These are phyloP conservation scores for Usnea hakonensis DNA, from an alignment of 495 filamentous ascomycete genomes.

Conservation along the genomic window DNA sequence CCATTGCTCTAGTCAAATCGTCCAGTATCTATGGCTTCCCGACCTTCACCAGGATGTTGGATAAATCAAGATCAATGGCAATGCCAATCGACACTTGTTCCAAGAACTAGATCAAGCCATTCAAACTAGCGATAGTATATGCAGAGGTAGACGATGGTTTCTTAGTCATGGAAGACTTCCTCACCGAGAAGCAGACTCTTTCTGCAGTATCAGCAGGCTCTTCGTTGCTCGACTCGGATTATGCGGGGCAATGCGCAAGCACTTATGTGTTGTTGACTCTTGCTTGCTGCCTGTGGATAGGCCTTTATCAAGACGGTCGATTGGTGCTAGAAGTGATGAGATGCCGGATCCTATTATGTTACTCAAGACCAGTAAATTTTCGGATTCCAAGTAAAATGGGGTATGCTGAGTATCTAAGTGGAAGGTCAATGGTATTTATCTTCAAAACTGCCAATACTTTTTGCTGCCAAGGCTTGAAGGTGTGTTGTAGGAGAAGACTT, in stretches of 20 bases:
- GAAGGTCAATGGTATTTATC: not conserved
- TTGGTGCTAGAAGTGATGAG: constrained; percentile 17
- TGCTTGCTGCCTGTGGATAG: constrained; percentile 1
- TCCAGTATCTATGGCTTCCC: constrained; percentile 29
- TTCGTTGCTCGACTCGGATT: not conserved
- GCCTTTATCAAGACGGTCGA: not conserved
- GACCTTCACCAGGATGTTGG: constrained; percentile 29
- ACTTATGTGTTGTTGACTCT: not conserved
- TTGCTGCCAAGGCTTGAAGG: too few relatives aligned
- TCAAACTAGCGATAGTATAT: not conserved
- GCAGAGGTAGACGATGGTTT: too few relatives aligned
- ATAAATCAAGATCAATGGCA: constrained; percentile 31
- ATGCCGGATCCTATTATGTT: not conserved
- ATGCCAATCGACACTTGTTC: constrained; percentile 18
- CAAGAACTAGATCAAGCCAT: not conserved
- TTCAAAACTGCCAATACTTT: too few relatives aligned
- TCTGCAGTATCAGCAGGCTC: not conserved
- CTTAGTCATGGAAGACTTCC: not conserved
- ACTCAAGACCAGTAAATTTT: not conserved
- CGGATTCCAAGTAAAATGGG: not conserved
- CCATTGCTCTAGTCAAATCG: constrained; percentile 29
- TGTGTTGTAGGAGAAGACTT: not conserved
- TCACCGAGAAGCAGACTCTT: not conserved
- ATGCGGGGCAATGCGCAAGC: not conserved
- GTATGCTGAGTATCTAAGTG: not conserved